A percentile compares a stretch with the other conserved stretches of the same genome.
phyloP scores from a whole-genome alignment of 2,329 filamentous ascomycete genomes.

The Colletotrichum endophyticum region DNA sequence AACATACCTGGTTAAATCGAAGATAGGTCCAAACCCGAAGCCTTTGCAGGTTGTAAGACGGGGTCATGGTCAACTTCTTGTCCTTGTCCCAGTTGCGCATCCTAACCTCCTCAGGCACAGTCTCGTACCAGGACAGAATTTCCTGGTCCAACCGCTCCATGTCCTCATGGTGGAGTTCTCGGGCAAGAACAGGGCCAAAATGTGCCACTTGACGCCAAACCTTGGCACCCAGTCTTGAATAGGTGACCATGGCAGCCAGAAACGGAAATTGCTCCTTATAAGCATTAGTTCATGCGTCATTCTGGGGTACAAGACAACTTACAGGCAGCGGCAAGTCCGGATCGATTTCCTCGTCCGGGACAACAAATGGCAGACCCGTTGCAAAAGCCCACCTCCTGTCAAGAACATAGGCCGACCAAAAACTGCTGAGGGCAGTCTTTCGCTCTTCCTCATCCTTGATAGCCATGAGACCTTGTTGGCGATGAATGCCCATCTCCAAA shows the following conservation, averaged over 20 bases:
- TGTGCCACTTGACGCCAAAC: constrained; percentile 84
- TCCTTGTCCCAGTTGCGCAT: constrained; percentile 64
- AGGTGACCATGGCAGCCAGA: constrained; percentile 82
- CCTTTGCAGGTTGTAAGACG: constrained; percentile 71
- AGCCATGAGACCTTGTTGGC: constrained; percentile 72
- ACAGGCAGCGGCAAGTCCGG: constrained; percentile 80
- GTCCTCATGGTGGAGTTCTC: constrained; percentile 72
- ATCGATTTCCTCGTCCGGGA: constrained; percentile 88
- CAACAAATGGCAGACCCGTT: constrained; percentile 84
- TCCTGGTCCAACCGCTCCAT: constrained; percentile 84
- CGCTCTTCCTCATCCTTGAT: constrained; percentile 74
- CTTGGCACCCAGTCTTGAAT: constrained; percentile 82
- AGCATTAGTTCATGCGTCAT: constrained; percentile 21
- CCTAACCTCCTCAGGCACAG: constrained; percentile 66
- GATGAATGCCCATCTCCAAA: constrained; percentile 82
- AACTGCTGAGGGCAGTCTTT: constrained; percentile 71
- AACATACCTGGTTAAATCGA: constrained; percentile 73
- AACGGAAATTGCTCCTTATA: constrained; percentile 66
- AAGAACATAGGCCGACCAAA: constrained; percentile 87
- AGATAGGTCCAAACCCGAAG: constrained; percentile 85
- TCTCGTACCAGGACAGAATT: constrained; percentile 85
- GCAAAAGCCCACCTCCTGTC: constrained; percentile 89
- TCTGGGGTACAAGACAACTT: constrained; percentile 32
- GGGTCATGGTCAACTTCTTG: constrained; percentile 56
- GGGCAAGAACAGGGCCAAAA: constrained; percentile 64